Percentiles rank a stretch among this genome's conserved stretches.
These are phyloP conservation scores for Beauveria sp. DNA, from an alignment of 2,329 filamentous ascomycete species.

Conservation along the genomic window DNA sequence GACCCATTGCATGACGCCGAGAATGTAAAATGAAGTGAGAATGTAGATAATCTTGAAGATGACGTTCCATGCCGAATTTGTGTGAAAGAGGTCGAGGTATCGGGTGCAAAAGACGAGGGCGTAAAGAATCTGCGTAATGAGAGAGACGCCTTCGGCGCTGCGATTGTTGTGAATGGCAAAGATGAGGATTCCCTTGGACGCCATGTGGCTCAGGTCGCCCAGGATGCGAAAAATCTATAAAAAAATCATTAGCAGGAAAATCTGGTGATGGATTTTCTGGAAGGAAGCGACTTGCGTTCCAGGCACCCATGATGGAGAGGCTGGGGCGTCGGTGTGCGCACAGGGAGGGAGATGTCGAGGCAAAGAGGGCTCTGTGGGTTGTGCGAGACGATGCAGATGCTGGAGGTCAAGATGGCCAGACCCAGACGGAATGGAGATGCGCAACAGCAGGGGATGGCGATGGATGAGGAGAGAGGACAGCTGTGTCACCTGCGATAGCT, in stretches of 20 bases:
- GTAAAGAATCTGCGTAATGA: slow-evolving; percentile 87
- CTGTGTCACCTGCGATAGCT: slow-evolving; percentile 7
- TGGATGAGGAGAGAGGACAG: background rate
- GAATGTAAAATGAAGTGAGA: slow-evolving; percentile 73
- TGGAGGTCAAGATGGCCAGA: background rate
- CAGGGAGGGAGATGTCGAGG: background rate
- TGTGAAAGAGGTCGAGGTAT: slow-evolving; percentile 73
- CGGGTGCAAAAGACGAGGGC: slow-evolving; percentile 76
- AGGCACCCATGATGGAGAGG: slow-evolving; percentile 29
- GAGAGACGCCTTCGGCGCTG: slow-evolving; percentile 83
- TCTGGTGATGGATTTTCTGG: background rate
- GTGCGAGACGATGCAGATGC: background rate
- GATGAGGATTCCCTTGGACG: slow-evolving; percentile 85
- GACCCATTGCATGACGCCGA: slow-evolving; percentile 78
- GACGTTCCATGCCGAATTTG: slow-evolving; percentile 58
- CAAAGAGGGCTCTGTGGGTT: background rate
- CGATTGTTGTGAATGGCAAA: slow-evolving; percentile 82
- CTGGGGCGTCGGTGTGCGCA: background rate
- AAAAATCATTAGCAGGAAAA: background rate
- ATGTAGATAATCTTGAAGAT: slow-evolving; percentile 89
- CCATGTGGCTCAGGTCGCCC: slow-evolving; percentile 76
- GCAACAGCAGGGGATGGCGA: background rate
- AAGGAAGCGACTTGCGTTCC: slow-evolving; percentile 29
- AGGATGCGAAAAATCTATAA: slow-evolving; percentile 62
- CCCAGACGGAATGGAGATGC: background rate